Evolutionary conservation across 192 early-diverging fungal species (phyloP).

Genomic region (Funneliformis geosporum): DNA sequence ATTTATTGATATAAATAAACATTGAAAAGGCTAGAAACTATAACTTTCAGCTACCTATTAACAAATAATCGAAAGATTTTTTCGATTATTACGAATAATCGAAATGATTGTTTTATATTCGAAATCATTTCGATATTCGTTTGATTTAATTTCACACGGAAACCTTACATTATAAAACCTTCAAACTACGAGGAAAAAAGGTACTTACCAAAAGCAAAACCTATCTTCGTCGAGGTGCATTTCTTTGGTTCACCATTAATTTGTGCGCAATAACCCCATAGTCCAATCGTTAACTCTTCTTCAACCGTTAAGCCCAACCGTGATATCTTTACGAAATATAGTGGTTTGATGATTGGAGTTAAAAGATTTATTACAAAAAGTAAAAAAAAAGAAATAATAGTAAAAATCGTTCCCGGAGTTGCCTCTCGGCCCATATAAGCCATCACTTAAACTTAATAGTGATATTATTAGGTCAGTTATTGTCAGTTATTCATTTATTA

Average conservation of each 20-base stretch:
- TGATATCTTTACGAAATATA: constrained; percentile 1
- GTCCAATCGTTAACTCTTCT: background rate
- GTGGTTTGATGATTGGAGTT: background rate
- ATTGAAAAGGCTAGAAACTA: no score
- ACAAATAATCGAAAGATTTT: no score
- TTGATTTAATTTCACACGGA: background rate
- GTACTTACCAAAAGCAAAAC: background rate
- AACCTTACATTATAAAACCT: background rate
- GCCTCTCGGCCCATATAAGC: background rate
- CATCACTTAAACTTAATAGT: background rate
- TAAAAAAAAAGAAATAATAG: background rate
- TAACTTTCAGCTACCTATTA: no score
- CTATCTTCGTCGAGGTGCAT: background rate
- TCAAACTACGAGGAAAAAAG: background rate
- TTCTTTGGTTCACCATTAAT: background rate
- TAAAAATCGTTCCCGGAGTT: background rate
- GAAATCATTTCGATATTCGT: no score
- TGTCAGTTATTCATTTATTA: no score
- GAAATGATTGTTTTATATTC: no score
- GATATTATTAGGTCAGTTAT: no score
- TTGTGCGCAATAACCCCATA: constrained; percentile 18
- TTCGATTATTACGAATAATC: no score
- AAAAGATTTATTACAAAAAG: background rate
- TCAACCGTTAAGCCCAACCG: background rate
- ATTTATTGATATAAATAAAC: no score